These are phyloP conservation scores for Furcasterigmium furcatum DNA, from an alignment of 2,329 filamentous ascomycete species.

Conservation along the genomic window DNA sequence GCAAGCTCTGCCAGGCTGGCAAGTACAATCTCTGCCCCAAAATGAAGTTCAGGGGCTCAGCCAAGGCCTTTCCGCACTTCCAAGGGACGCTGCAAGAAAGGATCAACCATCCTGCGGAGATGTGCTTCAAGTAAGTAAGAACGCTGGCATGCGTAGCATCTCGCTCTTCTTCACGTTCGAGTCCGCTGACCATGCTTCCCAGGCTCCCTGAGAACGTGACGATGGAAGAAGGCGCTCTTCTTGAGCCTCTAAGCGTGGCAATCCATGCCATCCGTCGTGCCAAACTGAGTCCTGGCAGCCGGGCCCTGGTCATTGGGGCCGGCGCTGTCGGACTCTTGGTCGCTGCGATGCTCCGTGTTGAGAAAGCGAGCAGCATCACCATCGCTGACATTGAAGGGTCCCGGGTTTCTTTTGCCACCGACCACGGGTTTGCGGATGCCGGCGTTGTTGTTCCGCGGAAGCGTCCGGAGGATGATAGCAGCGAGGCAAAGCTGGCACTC, in stretches of 20 bases:
- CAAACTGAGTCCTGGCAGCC: conserved; percentile 7
- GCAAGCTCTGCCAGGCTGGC: conserved; percentile 32
- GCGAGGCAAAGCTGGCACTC: conserved; percentile 16
- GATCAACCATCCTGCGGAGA: conserved; percentile 26
- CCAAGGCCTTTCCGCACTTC: conserved; percentile 21
- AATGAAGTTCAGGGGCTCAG: conserved; percentile 27
- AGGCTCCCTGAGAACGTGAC: conserved; percentile 8
- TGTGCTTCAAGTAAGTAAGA: conserved; percentile 21
- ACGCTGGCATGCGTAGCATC: no score
- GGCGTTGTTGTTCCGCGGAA: conserved; percentile 15
- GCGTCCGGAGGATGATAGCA: conserved; percentile 2
- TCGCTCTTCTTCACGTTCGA: no score
- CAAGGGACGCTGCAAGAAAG: conserved; percentile 28
- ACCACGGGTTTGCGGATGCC: conserved; percentile 23
- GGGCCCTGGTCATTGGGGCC: conserved; percentile 28
- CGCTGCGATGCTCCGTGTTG: neutral
- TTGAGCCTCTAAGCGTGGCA: conserved; percentile 10
- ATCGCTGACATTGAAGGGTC: neutral
- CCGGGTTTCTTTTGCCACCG: conserved; percentile 4
- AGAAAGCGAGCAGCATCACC: neutral
- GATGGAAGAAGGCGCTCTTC: conserved; percentile 10
- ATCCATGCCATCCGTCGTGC: conserved; percentile 17
- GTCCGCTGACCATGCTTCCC: no score
- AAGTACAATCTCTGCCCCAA: conserved; percentile 31
- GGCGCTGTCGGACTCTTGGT: conserved; percentile 26